Conservation (phyloP, 228 moss, liverwort and hornwort genomes). For the Sphagnum magellanicum region DNA sequence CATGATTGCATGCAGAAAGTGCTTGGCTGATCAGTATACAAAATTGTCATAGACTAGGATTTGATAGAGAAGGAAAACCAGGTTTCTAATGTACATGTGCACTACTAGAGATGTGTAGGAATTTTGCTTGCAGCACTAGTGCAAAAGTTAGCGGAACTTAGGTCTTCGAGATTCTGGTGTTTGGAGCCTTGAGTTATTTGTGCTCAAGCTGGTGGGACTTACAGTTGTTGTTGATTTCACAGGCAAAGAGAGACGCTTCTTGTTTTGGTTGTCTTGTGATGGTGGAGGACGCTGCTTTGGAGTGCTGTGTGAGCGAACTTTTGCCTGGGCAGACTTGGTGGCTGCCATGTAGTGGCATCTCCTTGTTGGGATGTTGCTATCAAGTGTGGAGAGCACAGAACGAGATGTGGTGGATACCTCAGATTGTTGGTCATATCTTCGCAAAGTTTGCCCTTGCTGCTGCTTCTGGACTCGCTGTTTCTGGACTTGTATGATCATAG, state of each 20-base stretch:
- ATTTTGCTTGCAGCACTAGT: too few species aligned
- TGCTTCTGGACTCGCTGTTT: slow-evolving; percentile 16
- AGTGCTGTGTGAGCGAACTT: slow-evolving; percentile 66
- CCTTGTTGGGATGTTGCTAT: slow-evolving; percentile 28
- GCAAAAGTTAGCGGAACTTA: too few species aligned
- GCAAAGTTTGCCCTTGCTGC: slow-evolving; percentile 6
- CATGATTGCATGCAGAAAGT: too few species aligned
- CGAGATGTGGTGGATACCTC: slow-evolving; percentile 22
- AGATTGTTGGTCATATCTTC: neutral
- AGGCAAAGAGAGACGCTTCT: slow-evolving; percentile 44
- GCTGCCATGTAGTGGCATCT: slow-evolving; percentile 71
- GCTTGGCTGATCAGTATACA: too few species aligned
- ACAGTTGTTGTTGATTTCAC: neutral
- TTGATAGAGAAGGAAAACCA: too few species aligned
- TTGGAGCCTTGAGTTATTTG: too few species aligned
- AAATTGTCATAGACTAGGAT: too few species aligned
- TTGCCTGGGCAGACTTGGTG: slow-evolving; percentile 71
- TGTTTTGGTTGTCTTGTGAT: slow-evolving; percentile 30
- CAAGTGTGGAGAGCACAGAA: slow-evolving; percentile 29
- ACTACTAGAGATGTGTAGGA: too few species aligned
- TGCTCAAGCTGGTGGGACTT: too few species aligned
- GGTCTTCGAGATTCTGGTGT: too few species aligned
- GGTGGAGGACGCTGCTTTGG: slow-evolving; percentile 58
- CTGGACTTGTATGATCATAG: neutral
- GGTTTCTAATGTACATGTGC: too few species aligned